Percentiles rank a stretch among this genome's conserved stretches.
These are phyloP conservation scores for Annulohypoxylon bovei DNA, from an alignment of 495 filamentous ascomycete genomes.

Conservation along the genomic window DNA sequence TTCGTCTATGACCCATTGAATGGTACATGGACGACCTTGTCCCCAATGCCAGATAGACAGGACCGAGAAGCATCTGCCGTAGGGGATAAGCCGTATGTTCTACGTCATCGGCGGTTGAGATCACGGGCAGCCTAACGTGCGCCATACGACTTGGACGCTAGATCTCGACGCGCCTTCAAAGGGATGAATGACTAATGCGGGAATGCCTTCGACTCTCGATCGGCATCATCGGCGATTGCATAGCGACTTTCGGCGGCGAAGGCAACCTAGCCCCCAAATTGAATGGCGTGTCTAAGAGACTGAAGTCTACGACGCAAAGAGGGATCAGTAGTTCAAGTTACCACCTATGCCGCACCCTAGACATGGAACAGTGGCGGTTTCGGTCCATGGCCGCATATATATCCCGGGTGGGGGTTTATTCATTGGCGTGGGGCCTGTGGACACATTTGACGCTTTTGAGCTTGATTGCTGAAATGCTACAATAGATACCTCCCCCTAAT, in stretches of 20 bases:
- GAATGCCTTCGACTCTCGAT: constrained; percentile 49
- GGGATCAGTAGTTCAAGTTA: constrained; percentile 45
- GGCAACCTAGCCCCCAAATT: constrained; percentile 44
- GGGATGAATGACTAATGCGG: constrained; percentile 41
- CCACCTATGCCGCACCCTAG: constrained; percentile 47
- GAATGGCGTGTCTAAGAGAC: constrained; percentile 46
- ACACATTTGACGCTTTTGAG: constrained; percentile 41
- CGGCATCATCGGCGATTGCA: constrained; percentile 44
- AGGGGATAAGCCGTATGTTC: constrained; percentile 44
- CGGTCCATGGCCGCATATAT: constrained; percentile 45
- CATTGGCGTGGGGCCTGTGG: constrained; percentile 37
- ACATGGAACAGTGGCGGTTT: constrained; percentile 51
- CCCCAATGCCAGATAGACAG: constrained; percentile 36
- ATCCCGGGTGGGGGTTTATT: constrained; percentile 44
- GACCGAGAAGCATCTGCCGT: constrained; percentile 40
- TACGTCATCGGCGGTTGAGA: constrained; percentile 53
- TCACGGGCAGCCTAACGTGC: constrained; percentile 40
- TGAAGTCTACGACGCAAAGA: constrained; percentile 50
- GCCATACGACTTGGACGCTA: constrained; percentile 50
- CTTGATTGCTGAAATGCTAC: background rate
- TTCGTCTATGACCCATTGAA: constrained; percentile 41
- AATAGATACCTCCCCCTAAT: too few species aligned
- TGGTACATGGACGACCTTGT: constrained; percentile 34
- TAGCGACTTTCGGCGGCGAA: constrained; percentile 57
- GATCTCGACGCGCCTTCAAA: constrained; percentile 39